Evolutionary conservation across 345 rosid genomes (phyloP).

Genomic region (Citrus unshiu): DNA sequence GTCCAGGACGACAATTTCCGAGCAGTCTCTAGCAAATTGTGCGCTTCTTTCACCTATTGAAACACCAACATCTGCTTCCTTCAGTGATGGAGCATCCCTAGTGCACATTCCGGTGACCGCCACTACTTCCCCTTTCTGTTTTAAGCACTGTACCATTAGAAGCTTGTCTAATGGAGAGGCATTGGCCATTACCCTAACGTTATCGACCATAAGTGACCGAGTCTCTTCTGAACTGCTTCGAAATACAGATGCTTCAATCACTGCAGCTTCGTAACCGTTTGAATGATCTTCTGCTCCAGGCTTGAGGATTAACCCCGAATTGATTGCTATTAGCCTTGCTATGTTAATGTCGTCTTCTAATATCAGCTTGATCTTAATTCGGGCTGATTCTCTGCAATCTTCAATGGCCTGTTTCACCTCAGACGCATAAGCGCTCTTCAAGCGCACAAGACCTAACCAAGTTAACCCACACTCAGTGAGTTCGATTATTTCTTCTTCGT

Average conservation of each 20-base stretch:
- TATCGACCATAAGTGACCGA: not conserved
- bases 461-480: not conserved
- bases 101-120: not conserved
- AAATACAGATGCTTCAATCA: not conserved
- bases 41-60: not conserved
- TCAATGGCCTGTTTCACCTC: not conserved
- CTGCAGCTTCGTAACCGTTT: not conserved
- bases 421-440: not conserved
- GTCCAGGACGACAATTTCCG: not conserved
- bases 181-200: not conserved
- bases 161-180: constrained; percentile 2
- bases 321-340: not conserved
- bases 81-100: constrained; percentile 3
- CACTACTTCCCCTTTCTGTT: not conserved
- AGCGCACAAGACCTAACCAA: not conserved
- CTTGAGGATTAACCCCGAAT: not conserved
- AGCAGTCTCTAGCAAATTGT: not conserved
- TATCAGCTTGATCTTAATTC: not conserved
- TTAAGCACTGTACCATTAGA: constrained; percentile 1
- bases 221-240: not conserved
- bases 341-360: not conserved
- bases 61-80: constrained; percentile 2
- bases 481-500: constrained; percentile 1
- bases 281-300: not conserved
- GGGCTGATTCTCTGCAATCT: not conserved